Base-by-base conservation (phyloP, 2,329 filamentous ascomycete species). In the Coniella vitis region DNA sequence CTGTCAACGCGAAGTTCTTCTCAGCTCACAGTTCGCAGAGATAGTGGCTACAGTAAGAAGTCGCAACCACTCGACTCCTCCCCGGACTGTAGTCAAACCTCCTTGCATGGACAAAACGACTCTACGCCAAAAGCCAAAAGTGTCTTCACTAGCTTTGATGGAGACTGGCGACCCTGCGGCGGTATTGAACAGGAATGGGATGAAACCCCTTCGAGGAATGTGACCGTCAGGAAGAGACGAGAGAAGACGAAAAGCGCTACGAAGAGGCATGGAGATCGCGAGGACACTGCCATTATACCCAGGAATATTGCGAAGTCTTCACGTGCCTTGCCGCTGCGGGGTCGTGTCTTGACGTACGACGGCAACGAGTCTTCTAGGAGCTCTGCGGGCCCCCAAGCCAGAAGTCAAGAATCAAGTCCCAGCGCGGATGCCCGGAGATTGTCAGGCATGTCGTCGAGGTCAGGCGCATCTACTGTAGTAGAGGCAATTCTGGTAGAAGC, bases 401-500 rank as follows among this genome's bases (percentile, higher is more conserved):
- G 53, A 17, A 52, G 55, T 12, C 57, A 61, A 4, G 57, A 62
- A 35, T 59, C 63, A 40, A 69, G 67, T 4, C 60, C 61, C 22
- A 70, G 63, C 52, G 65, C 64, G n/a, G 73, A 77, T 42, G 56
- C 68, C 7, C 70, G 68, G 47, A 70, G 76, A 34, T 69, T 72
- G 20, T 83, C 79, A 7, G 69, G 69, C 12, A 70, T 77, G 58
- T 83, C 79, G 7, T 71, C 70, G 2, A 74, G 67, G 49, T 82
- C 79, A 16, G 71, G 68, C 1, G 66, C 70, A 2, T 81, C 79
- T 14, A 78, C 78, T 0, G 69, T 81, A 4, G 69, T 83, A 9
- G 79, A 79, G 58, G 78, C 78, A 4, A 69, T 80, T 39, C 63
- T 82, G 32, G 67, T 83, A n/a, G 74, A 79, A 37, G 65, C 65